These are phyloP conservation scores for Candida berthetii DNA, from an alignment of 805 yeast species.

Conservation along the genomic window DNA sequence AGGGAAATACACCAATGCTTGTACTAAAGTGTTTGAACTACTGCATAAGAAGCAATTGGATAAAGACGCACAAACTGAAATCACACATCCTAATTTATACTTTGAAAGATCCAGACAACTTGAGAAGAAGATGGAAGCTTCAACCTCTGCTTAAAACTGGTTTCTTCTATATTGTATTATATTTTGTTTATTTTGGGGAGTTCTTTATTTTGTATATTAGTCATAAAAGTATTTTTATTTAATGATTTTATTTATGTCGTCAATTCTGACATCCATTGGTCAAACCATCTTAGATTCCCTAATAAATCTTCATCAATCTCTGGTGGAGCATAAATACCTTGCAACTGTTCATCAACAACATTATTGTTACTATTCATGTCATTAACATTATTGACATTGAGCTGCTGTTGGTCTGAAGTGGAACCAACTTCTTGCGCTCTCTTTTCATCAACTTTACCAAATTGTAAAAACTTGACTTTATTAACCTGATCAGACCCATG, in stretches of 20 bases:
- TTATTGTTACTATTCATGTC: not conserved
- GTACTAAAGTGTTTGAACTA: slow-evolving; percentile 81
- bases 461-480: slow-evolving; percentile 37
- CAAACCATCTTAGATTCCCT: slow-evolving; percentile 48
- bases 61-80: slow-evolving; percentile 47
- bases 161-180: no score
- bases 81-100: slow-evolving; percentile 84
- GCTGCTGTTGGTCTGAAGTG: not conserved
- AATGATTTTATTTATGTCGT: not conserved
- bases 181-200: not conserved
- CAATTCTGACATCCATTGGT: slow-evolving; percentile 31
- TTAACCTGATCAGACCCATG: slow-evolving; percentile 50
- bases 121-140: slow-evolving; percentile 26
- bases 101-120: slow-evolving; percentile 69
- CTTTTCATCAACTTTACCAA: slow-evolving; percentile 30
- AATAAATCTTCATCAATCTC: slow-evolving; percentile 24
- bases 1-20: slow-evolving; percentile 77
- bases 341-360: not conserved
- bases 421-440: not conserved
- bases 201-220: not conserved
- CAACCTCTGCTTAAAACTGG: not conserved
- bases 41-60: slow-evolving; percentile 44
- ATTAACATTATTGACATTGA: not conserved
- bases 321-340: slow-evolving; percentile 3
- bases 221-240: not conserved